These are phyloP conservation scores for Flueggea neowawraea DNA, from an alignment of 441 rosid species.

Conservation along the genomic window DNA sequence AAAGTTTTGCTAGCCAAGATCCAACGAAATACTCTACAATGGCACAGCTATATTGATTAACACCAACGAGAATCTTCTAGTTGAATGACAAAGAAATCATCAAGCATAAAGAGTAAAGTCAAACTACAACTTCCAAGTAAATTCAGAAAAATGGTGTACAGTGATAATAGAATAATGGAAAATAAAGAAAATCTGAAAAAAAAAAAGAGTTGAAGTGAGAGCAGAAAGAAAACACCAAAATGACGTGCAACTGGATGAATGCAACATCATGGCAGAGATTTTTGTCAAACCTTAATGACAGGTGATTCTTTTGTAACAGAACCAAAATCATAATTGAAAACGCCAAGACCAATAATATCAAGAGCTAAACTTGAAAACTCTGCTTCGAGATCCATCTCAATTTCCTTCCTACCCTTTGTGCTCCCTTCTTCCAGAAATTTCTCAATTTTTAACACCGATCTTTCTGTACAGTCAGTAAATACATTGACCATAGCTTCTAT, in stretches of 20 bases:
- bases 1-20: too few relatives aligned
- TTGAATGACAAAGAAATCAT: too few relatives aligned
- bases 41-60: too few relatives aligned
- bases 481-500: conserved; percentile 91
- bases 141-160: too few relatives aligned
- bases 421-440: conserved; percentile 48
- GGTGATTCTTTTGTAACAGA: conserved; percentile 96
- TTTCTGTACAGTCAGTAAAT: conserved; percentile 79
- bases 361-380: conserved; percentile 96
- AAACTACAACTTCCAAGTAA: too few relatives aligned
- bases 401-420: conserved; percentile 30
- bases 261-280: conserved; percentile 6
- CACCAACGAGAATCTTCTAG: too few relatives aligned
- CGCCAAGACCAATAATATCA: conserved; percentile 93
- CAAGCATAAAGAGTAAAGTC: too few relatives aligned
- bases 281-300: conserved; percentile 69
- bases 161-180: too few relatives aligned
- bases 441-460: conserved; percentile 68
- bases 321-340: conserved; percentile 92
- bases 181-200: not conserved
- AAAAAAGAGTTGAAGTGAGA: not conserved
- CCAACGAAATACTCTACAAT: too few relatives aligned
- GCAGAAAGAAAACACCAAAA: not conserved
- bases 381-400: conserved; percentile 90
- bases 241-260: conserved; percentile 5